These are phyloP conservation scores for Apiospora malaysiana DNA, from an alignment of 2,329 filamentous ascomycete species.

Conservation along the genomic window DNA sequence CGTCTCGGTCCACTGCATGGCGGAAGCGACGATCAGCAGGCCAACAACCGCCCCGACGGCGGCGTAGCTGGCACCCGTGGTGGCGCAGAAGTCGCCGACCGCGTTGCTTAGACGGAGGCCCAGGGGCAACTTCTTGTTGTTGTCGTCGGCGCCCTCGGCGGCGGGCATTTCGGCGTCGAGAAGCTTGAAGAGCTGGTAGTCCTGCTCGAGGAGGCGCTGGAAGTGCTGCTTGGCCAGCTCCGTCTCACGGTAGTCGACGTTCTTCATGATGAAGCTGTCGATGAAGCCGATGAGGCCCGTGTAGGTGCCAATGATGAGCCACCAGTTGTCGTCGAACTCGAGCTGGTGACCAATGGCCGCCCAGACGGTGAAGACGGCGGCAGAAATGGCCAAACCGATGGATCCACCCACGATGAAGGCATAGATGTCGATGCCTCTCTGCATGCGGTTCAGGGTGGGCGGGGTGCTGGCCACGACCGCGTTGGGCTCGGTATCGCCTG, in stretches of 20 bases:
- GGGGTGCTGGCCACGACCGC: constrained; percentile 39
- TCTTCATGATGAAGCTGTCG: constrained; percentile 52
- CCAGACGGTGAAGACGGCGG: constrained; percentile 45
- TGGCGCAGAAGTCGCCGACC: background rate
- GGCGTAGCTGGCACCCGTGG: constrained; percentile 14
- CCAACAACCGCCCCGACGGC: constrained; percentile 1
- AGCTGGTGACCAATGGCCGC: constrained; percentile 45
- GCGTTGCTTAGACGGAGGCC: constrained; percentile 8
- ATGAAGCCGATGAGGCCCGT: constrained; percentile 51
- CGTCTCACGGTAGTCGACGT: constrained; percentile 42
- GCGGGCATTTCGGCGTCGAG: constrained; percentile 19
- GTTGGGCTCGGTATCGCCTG: constrained; percentile 42
- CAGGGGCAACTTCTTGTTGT: background rate
- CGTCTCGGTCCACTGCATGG: constrained; percentile 40
- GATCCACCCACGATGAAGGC: constrained; percentile 50
- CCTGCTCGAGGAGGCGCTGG: constrained; percentile 14
- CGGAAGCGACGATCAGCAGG: constrained; percentile 36
- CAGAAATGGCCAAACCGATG: constrained; percentile 45
- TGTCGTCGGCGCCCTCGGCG: background rate
- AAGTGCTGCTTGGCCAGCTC: constrained; percentile 19
- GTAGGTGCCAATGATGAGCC: constrained; percentile 54
- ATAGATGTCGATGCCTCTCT: constrained; percentile 48
- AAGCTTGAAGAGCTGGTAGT: constrained; percentile 14
- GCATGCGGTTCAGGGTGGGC: constrained; percentile 39
- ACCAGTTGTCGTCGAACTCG: constrained; percentile 51